A percentile compares a stretch with the other conserved stretches of the same genome.
Conservation (phyloP, 805 yeast species). For the Kuraishia capsulata region DNA sequence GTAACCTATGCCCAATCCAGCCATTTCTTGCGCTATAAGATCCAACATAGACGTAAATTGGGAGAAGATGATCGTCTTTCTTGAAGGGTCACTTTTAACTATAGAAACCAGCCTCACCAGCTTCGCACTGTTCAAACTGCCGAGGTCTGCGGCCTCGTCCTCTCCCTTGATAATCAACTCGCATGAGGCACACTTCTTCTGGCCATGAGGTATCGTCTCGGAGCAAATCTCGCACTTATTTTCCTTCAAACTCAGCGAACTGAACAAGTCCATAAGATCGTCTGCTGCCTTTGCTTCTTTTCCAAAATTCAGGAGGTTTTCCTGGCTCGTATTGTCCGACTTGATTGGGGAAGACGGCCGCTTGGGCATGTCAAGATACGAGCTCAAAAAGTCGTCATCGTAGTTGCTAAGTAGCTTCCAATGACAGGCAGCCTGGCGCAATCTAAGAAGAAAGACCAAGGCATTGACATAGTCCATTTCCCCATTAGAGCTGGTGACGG, state of each 20-base stretch:
- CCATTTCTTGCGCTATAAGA: conserved; percentile 18
- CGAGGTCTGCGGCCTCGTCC: conserved; percentile 3
- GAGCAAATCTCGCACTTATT: conserved; percentile 15
- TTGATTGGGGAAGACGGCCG: not conserved
- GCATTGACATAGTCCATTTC: conserved; percentile 14
- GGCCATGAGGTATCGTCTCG: conserved; percentile 5
- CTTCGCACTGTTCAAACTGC: conserved; percentile 21
- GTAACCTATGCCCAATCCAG: conserved; percentile 18
- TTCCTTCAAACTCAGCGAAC: conserved; percentile 12
- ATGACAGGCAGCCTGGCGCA: conserved; percentile 29
- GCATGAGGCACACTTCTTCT: conserved; percentile 9
- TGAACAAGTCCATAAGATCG: conserved; percentile 13
- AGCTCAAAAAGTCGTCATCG: not conserved
- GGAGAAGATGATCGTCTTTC: conserved; percentile 38
- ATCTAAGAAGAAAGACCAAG: conserved; percentile 20
- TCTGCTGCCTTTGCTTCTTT: conserved; percentile 9
- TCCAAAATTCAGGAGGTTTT: not conserved
- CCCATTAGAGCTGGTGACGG: conserved; percentile 2
- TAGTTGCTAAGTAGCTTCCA: conserved; percentile 11
- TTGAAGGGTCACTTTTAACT: conserved; percentile 18
- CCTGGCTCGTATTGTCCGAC: not conserved
- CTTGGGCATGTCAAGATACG: not conserved
- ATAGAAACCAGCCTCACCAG: conserved; percentile 22
- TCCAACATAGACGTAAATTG: conserved; percentile 28
- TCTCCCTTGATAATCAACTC: conserved; percentile 8